Conservation (phyloP, 139 green algal species). For the Chlorella ohadii region DNA sequence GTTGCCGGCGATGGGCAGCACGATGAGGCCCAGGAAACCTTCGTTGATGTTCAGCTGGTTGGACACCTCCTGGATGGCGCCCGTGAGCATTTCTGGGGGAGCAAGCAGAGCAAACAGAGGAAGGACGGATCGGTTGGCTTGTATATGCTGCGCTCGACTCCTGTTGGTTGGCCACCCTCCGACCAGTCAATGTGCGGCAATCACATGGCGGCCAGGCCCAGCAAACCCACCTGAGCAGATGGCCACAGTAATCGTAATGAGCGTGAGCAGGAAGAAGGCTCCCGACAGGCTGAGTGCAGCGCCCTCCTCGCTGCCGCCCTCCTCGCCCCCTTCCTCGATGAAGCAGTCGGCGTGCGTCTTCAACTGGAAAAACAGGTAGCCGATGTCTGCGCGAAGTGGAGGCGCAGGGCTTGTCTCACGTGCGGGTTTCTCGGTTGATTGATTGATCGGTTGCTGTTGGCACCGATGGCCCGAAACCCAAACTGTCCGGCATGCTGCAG, state of each 20-base stretch:
- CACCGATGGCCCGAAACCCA: too few relatives aligned
- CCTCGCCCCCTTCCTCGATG: slow-evolving; percentile 1
- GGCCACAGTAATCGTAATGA: slow-evolving; percentile 79
- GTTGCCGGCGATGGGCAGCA: slow-evolving; percentile 92
- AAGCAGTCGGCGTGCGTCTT: slow-evolving; percentile 77
- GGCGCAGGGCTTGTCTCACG: too few relatives aligned
- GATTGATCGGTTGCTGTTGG: background rate
- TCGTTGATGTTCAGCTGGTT: slow-evolving; percentile 69
- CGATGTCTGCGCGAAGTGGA: slow-evolving; percentile 69
- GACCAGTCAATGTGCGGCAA: too few relatives aligned
- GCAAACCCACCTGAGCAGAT: slow-evolving; percentile 66
- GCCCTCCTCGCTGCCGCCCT: slow-evolving; percentile 51
- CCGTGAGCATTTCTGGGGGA: slow-evolving; percentile 73
- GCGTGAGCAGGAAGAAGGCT: slow-evolving; percentile 57
- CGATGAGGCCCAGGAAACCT: slow-evolving; percentile 82
- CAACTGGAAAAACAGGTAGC: slow-evolving; percentile 89
- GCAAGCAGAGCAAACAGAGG: too few relatives aligned
- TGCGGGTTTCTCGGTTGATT: too few relatives aligned
- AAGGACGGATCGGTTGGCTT: too few relatives aligned
- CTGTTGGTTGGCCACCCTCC: too few relatives aligned
- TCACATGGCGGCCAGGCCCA: too few relatives aligned
- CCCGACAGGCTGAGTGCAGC: slow-evolving; percentile 68
- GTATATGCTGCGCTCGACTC: too few relatives aligned
- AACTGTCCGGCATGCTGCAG: too few relatives aligned
- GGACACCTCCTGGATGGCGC: slow-evolving; percentile 77